phyloP scores from a whole-genome alignment of 164 flowering plant genomes.

The Malania oleifera region DNA sequence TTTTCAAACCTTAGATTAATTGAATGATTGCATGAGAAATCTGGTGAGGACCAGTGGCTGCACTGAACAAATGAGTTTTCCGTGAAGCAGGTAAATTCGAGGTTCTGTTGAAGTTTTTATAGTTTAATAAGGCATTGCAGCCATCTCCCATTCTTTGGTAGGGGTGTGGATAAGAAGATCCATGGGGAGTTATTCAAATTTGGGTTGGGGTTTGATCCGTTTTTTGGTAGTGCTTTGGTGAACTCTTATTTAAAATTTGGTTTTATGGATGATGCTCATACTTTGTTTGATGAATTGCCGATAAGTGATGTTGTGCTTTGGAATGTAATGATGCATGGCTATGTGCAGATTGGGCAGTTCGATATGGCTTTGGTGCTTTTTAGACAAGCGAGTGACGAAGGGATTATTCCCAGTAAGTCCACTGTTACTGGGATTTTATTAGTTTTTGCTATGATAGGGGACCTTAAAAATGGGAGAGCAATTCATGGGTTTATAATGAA shows the following conservation, averaged over 20 bases:
- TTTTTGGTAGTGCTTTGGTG: slow-evolving; percentile 41
- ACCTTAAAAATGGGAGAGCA: slow-evolving; percentile 35
- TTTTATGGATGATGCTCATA: slow-evolving; percentile 25
- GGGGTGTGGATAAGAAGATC: slow-evolving; percentile 40
- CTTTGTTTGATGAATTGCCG: slow-evolving; percentile 39
- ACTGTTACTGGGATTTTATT: slow-evolving; percentile 58
- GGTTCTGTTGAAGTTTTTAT: no score
- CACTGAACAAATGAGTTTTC: no score
- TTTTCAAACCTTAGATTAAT: no score
- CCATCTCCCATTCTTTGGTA: no score
- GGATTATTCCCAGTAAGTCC: slow-evolving; percentile 38
- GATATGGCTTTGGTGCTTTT: slow-evolving; percentile 40
- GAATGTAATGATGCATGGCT: slow-evolving; percentile 71
- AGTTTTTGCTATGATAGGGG: slow-evolving; percentile 30
- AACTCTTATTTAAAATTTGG: slow-evolving; percentile 31
- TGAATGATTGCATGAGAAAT: no score
- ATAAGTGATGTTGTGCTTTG: slow-evolving; percentile 57
- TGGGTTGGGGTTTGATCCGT: slow-evolving; percentile 36
- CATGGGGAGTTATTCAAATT: slow-evolving; percentile 41
- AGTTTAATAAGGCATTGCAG: no score
- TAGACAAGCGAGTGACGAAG: slow-evolving; percentile 35
- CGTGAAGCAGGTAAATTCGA: no score
- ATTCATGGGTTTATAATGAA: slow-evolving; percentile 52
- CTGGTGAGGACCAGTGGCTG: no score
- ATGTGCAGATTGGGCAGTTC: slow-evolving; percentile 44